These are phyloP conservation scores for Dimocarpus longan DNA, from an alignment of 345 rosid species.

Conservation along the genomic window DNA sequence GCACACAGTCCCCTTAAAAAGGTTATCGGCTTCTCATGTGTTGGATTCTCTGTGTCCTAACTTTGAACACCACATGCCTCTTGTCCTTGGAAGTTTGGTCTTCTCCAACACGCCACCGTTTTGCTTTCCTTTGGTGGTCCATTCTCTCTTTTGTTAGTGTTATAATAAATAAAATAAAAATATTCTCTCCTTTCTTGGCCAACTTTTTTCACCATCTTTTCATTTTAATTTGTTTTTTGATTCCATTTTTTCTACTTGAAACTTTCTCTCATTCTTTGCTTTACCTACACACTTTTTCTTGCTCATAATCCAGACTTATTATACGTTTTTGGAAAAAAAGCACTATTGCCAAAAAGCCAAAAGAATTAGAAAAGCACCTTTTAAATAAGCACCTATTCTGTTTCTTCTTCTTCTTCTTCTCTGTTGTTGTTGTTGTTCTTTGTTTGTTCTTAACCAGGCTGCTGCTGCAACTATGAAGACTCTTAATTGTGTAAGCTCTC, in stretches of 20 bases:
- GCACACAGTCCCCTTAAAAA: too few species aligned
- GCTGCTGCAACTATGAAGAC: slow-evolving; percentile 38
- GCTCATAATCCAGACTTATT: neutral
- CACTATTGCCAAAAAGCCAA: neutral
- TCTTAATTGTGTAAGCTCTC: slow-evolving; percentile 36
- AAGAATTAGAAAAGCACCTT: neutral
- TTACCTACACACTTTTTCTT: slow-evolving; percentile 29
- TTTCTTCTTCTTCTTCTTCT: neutral
- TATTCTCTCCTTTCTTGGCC: neutral
- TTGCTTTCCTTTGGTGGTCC: too few species aligned
- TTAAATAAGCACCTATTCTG: neutral
- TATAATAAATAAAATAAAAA: neutral
- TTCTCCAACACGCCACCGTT: too few species aligned
- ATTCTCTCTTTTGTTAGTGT: too few species aligned
- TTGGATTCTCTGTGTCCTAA: too few species aligned
- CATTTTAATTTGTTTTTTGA: neutral
- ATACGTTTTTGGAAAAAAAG: neutral
- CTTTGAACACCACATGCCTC: too few species aligned
- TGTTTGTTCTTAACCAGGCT: neutral
- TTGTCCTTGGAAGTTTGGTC: too few species aligned
- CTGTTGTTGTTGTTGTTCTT: neutral
- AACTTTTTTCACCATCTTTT: slow-evolving; percentile 9
- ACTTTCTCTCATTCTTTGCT: slow-evolving; percentile 32
- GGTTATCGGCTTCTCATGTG: too few species aligned
- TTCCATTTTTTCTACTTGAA: slow-evolving; percentile 3